Conservation (phyloP, 371 early-diverging fungal genomes). For the Parasitella parasitica region DNA sequence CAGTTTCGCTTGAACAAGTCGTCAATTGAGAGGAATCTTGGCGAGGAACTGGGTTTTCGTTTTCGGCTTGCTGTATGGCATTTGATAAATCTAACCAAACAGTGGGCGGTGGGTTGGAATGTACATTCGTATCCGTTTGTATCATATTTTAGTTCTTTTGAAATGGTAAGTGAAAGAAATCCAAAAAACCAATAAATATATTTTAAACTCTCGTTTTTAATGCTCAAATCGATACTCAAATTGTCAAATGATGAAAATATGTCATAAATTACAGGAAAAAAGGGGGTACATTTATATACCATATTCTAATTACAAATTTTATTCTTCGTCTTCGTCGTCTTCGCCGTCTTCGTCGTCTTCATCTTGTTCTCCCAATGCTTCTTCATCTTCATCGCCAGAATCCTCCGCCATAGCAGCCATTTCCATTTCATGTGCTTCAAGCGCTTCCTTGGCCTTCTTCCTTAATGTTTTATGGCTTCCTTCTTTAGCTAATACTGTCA, state of each 20-base stretch:
- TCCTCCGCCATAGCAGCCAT: constrained; percentile 21
- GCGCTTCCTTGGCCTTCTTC: constrained; percentile 53
- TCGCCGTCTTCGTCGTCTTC: constrained; percentile 3
- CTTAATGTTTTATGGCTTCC: constrained; percentile 54
- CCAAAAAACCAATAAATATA: neutral
- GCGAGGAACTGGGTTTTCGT: neutral
- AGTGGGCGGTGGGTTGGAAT: neutral
- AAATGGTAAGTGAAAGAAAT: neutral
- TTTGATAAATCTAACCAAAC: constrained; percentile 11
- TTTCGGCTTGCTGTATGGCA: constrained; percentile 6
- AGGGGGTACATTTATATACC: neutral
- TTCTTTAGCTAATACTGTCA: constrained; percentile 58
- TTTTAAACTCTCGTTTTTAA: neutral
- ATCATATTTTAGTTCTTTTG: neutral
- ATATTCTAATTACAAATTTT: neutral
- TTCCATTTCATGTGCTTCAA: constrained; percentile 28
- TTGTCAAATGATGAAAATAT: neutral
- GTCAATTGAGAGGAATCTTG: constrained; percentile 16
- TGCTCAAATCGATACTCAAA: neutral
- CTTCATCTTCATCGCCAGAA: constrained; percentile 21
- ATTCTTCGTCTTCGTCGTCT: neutral
- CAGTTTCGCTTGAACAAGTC: constrained; percentile 20
- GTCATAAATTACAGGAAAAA: neutral
- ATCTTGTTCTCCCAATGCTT: neutral
- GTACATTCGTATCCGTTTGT: neutral